Base-by-base conservation (phyloP, 148 eudicot genomes). In the Heliamphora exappendiculata region DNA sequence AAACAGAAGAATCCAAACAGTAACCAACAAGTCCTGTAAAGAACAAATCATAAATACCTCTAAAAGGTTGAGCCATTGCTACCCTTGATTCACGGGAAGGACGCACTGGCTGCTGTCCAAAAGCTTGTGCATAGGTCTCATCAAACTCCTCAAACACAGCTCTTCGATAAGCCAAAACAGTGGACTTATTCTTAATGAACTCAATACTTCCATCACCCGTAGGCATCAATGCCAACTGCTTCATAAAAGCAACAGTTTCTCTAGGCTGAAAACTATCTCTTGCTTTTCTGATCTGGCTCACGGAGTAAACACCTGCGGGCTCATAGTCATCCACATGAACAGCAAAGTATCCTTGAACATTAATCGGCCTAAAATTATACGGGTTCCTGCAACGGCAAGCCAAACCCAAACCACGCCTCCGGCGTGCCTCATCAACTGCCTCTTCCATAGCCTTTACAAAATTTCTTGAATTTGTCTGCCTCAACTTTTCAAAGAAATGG, bases 61-160 rank as follows among this genome's bases (percentile, higher is more conserved):
- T 87, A 17, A 55, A 42, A 31, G 81, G 47, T 12, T 78, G 79
- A 78, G 77, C 78, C 33, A 66, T 26, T 9, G 85, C 79, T 55
- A 75, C 66, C 42, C 73, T 37, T 65, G 81, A 74, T 75, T 60
- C 75, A 66, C 44, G 78, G 39, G 86, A 67, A 75, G 82, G 86
- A 19, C 85, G 88, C n/a, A 76, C 85, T 24, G 97, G 80, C 51
- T 78, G 55, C n/a, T 79, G 82, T 53, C 94, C 93, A 85, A 95
- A 92, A 50, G 97, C 98, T 74, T 95, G 90, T 31, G 91, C 91
- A 87, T 95, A 95, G 10, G 98, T 89, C 77, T 88, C 94, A 75
- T 95, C 97, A 80, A 88, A 89, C 81, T 92, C 98, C 85, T 88
- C 96, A 75, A 83, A 95, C 7, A 78, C 50, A 1, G 96, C 87